These are phyloP conservation scores for Rhodofomes roseus DNA, from an alignment of 1,284 basidiomycete species.

Conservation along the genomic window DNA sequence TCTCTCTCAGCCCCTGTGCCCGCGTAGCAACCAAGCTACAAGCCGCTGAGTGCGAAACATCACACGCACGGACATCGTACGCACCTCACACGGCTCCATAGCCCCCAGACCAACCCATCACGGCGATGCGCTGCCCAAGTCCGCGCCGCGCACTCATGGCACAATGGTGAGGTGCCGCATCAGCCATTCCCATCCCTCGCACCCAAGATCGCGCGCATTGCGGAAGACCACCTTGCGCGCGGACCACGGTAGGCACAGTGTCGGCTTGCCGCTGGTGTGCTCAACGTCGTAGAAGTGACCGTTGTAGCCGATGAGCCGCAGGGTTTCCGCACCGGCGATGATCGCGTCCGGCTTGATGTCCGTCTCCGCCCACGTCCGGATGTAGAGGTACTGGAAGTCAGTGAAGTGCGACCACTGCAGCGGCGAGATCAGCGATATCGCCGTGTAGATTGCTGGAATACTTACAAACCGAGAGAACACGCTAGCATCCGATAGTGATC, in stretches of 20 bases:
- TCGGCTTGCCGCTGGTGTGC: neutral
- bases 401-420: neutral
- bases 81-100: neutral
- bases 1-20: no score
- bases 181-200: neutral
- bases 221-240: neutral
- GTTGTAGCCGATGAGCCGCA: neutral
- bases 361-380: neutral
- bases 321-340: neutral
- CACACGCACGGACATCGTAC: neutral
- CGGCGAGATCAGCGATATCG: no score
- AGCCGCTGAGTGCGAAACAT: no score
- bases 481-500: neutral
- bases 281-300: neutral
- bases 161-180: neutral
- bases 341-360: neutral
- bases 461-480: neutral
- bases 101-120: neutral
- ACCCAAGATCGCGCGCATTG: neutral
- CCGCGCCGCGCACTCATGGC: neutral
- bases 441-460: no score
- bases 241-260: neutral
- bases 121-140: neutral
- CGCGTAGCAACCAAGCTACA: no score
- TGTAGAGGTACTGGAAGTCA: neutral